Conservation (phyloP, 169 alveolate species). For the Sarcocystis neurona region DNA sequence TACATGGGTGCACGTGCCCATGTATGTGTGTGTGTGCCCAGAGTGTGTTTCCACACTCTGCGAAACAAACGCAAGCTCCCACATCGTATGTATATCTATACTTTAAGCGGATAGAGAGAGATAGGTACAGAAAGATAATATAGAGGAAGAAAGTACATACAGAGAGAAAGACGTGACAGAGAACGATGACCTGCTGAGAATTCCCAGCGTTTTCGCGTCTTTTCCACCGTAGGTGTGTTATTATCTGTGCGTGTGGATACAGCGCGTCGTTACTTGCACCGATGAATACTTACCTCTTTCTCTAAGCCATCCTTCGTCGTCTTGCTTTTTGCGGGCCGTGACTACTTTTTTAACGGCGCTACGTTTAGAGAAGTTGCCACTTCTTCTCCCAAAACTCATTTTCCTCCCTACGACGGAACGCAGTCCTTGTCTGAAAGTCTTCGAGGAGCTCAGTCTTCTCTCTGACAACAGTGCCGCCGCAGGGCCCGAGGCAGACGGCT, state of each 20-base stretch:
- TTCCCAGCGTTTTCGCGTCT: too few relatives aligned
- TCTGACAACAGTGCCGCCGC: background rate
- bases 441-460: slow-evolving; percentile 35
- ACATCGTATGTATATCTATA: too few relatives aligned
- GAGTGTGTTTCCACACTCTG: too few relatives aligned
- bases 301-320: slow-evolving; percentile 48
- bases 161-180: background rate
- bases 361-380: background rate
- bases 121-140: background rate
- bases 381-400: background rate
- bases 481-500: background rate
- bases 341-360: background rate
- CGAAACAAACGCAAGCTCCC: too few relatives aligned
- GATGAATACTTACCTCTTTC: slow-evolving; percentile 29
- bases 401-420: slow-evolving; percentile 44
- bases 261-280: background rate
- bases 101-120: slow-evolving; percentile 1
- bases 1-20: too few relatives aligned
- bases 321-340: background rate
- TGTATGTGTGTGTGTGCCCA: too few relatives aligned
- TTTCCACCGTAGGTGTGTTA: too few relatives aligned
- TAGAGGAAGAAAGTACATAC: background rate
- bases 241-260: background rate
- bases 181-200: background rate
- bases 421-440: slow-evolving; percentile 14